Percentiles rank a stretch among this genome's conserved stretches.
Evolutionary conservation across 331 rosid species (phyloP).

Genomic region (Pyracantha coccinea): DNA sequence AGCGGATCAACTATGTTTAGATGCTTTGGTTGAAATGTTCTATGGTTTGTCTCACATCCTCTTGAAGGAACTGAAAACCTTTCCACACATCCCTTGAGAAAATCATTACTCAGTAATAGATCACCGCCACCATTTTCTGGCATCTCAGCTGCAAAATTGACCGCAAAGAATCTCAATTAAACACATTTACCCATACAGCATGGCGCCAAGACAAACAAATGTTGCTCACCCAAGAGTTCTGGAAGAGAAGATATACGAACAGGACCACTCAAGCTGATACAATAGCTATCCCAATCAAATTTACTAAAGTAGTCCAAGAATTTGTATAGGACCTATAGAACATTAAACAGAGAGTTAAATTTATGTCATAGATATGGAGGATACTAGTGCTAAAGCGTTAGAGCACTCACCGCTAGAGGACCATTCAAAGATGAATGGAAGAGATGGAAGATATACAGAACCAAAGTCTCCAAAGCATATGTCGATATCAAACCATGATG

Average conservation of each 20-base stretch:
- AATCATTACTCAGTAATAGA: constrained; percentile 56
- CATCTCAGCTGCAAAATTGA: constrained; percentile 50
- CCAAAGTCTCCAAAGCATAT: constrained; percentile 85
- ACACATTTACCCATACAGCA: constrained; percentile 1
- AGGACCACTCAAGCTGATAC: constrained; percentile 84
- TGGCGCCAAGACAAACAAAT: constrained; percentile 6
- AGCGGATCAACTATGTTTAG: constrained; percentile 89
- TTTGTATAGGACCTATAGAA: constrained; percentile 67
- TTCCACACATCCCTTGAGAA: constrained; percentile 63
- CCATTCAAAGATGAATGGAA: constrained; percentile 68
- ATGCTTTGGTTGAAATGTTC: constrained; percentile 67
- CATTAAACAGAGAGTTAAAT: constrained; percentile 13
- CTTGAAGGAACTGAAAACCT: constrained; percentile 66
- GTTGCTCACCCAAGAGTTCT: constrained; percentile 56
- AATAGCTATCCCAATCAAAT: constrained; percentile 92
- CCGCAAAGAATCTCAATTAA: not conserved
- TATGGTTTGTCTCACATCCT: constrained; percentile 43
- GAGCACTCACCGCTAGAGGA: constrained; percentile 73
- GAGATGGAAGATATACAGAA: constrained; percentile 69
- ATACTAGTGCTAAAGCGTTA: constrained; percentile 1
- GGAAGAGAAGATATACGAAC: constrained; percentile 67
- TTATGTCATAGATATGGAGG: constrained; percentile 13
- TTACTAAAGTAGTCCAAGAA: constrained; percentile 90
- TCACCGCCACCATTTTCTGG: constrained; percentile 63
- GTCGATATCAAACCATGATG: constrained; percentile 92